A percentile compares a stretch with the other conserved stretches of the same genome.
Evolutionary conservation across 2,329 filamentous ascomycete genomes (phyloP).

Genomic region (Xylariales sp.): DNA sequence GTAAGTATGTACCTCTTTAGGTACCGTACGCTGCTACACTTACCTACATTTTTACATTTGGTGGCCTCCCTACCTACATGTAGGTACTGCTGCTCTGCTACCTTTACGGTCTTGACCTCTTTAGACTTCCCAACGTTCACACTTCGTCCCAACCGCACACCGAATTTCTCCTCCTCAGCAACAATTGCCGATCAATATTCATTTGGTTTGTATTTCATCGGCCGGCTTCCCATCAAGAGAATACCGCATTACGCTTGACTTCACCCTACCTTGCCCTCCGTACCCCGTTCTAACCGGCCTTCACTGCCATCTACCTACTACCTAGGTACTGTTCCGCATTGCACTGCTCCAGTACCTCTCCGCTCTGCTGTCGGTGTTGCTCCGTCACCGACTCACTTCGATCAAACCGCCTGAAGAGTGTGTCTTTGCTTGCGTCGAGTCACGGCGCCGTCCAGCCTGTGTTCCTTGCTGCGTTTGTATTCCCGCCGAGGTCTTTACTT

Average conservation of each 20-base stretch:
- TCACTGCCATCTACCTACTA: neutral
- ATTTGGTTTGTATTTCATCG: neutral
- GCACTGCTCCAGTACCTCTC: slow-evolving; percentile 28
- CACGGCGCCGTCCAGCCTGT: neutral
- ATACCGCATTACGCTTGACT: neutral
- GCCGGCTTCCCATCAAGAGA: neutral
- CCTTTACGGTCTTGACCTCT: neutral
- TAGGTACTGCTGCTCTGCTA: too few species aligned
- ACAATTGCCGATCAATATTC: neutral
- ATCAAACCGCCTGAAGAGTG: slow-evolving; percentile 1
- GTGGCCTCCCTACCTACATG: slow-evolving; percentile 1
- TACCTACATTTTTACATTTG: slow-evolving; percentile 9
- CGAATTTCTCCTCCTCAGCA: neutral
- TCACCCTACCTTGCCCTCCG: neutral
- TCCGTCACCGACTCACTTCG: slow-evolving; percentile 7
- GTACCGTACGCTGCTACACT: neutral
- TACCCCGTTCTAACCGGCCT: slow-evolving; percentile 5
- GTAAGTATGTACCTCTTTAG: too few species aligned
- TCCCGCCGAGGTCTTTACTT: neutral
- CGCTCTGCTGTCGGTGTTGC: slow-evolving; percentile 33
- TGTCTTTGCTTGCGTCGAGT: slow-evolving; percentile 23
- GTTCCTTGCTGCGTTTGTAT: neutral
- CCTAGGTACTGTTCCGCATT: slow-evolving; percentile 3
- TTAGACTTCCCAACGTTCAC: slow-evolving; percentile 2
- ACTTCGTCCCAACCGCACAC: slow-evolving; percentile 7